These are phyloP conservation scores for Colletotrichum kahawae DNA, from an alignment of 2,329 filamentous ascomycete genomes.

Conservation along the genomic window DNA sequence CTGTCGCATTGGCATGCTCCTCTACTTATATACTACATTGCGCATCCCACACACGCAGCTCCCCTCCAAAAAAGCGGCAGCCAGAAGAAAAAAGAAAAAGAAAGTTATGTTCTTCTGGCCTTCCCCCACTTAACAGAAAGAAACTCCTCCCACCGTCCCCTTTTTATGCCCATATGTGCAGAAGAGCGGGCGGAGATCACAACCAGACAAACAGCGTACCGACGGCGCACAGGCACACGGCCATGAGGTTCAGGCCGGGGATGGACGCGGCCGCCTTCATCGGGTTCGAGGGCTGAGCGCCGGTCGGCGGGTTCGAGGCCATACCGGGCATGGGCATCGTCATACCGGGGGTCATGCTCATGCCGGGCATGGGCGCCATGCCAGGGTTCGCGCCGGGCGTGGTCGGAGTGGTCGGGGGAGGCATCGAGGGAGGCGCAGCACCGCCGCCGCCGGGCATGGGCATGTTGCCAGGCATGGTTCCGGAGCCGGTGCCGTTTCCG, in stretches of 20 bases:
- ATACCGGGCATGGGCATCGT: slow-evolving; percentile 9
- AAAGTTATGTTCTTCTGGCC: background rate
- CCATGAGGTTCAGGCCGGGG: background rate
- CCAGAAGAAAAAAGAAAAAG: background rate
- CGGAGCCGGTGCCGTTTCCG: background rate
- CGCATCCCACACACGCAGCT: background rate
- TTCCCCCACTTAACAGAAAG: background rate
- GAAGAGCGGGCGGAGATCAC: background rate
- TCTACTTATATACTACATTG: slow-evolving; percentile 12
- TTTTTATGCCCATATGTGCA: background rate
- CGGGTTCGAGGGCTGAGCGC: slow-evolving; percentile 8
- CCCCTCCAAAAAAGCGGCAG: background rate
- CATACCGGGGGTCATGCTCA: slow-evolving; percentile 13
- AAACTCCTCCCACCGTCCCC: background rate
- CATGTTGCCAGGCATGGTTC: background rate
- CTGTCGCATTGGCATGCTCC: slow-evolving; percentile 7
- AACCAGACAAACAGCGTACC: slow-evolving; percentile 2
- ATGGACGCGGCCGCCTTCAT: background rate
- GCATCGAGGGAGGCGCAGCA: background rate
- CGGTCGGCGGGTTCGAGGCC: background rate
- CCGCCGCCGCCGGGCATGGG: background rate
- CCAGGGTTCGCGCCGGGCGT: background rate
- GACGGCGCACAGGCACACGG: background rate
- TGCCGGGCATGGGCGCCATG: slow-evolving; percentile 9
- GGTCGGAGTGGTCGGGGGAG: background rate